Percentiles rank a stretch among this genome's conserved stretches.
Evolutionary conservation across 2,329 filamentous ascomycete species (phyloP).

Genomic region (Fusarium sulawesiense): DNA sequence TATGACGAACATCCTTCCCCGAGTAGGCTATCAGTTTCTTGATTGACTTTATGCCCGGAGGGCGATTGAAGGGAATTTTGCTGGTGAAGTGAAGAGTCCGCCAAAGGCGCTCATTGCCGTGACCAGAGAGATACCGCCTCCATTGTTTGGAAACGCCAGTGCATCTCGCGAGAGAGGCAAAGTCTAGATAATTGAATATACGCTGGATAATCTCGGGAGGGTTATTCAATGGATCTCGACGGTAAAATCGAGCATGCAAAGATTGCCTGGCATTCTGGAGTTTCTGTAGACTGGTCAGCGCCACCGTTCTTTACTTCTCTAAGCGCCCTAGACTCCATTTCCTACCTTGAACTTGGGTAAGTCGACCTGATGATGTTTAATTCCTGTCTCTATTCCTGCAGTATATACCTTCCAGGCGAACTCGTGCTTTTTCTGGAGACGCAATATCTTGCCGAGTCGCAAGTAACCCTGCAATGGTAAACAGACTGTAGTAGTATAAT

Average conservation of each 20-base stretch:
- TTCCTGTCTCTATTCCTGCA: constrained; percentile 53
- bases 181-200: constrained; percentile 52
- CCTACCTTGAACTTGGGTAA: constrained; percentile 52
- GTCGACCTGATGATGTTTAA: constrained; percentile 42
- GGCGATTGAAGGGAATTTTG: constrained; percentile 32
- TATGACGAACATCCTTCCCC: constrained; percentile 46
- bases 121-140: constrained; percentile 47
- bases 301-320: neutral
- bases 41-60: constrained; percentile 42
- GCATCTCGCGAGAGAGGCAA: constrained; percentile 50
- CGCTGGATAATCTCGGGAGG: constrained; percentile 53
- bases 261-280: constrained; percentile 51
- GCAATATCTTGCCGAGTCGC: constrained; percentile 55
- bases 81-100: constrained; percentile 47
- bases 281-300: constrained; percentile 45
- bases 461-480: constrained; percentile 54
- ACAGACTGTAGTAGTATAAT: neutral
- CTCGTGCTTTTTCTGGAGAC: constrained; percentile 52
- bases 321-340: neutral
- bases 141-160: constrained; percentile 50
- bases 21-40: constrained; percentile 49
- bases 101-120: constrained; percentile 49
- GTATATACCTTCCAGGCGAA: constrained; percentile 56
- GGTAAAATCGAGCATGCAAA: constrained; percentile 50
- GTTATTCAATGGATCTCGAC: constrained; percentile 52